phyloP scores from a whole-genome alignment of 805 yeast species.

The Torulaspora delbrueckii region DNA sequence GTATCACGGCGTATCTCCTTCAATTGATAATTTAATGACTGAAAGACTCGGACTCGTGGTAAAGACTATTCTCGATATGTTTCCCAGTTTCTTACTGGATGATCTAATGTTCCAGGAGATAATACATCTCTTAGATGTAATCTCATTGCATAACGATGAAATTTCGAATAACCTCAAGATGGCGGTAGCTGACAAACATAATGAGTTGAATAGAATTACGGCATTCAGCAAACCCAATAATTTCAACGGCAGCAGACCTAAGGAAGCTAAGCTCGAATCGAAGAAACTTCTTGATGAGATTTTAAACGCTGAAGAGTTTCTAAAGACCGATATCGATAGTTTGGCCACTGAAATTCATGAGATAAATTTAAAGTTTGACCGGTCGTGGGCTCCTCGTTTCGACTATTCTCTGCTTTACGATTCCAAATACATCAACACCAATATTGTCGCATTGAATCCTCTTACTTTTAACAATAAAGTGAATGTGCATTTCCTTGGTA shows the following conservation, averaged over 20 bases:
- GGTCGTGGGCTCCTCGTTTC: constrained; percentile 68
- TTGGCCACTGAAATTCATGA: constrained; percentile 61
- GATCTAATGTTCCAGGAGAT: constrained; percentile 55
- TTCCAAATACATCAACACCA: constrained; percentile 30
- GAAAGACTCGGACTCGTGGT: constrained; percentile 51
- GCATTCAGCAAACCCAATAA: constrained; percentile 17
- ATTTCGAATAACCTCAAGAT: constrained; percentile 50
- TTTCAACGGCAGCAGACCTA: constrained; percentile 7
- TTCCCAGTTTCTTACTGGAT: constrained; percentile 67
- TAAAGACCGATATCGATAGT: constrained; percentile 48
- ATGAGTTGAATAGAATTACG: constrained; percentile 38
- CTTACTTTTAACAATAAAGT: constrained; percentile 62
- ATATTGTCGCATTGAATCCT: constrained; percentile 54
- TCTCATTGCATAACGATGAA: constrained; percentile 46
- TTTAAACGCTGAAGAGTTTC: constrained; percentile 42
- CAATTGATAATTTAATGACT: constrained; percentile 40
- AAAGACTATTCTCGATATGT: constrained; percentile 51
- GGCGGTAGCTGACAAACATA: constrained; percentile 49
- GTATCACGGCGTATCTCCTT: constrained; percentile 28
- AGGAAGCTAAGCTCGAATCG: neutral
- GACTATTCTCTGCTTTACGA: constrained; percentile 74
- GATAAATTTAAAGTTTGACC: constrained; percentile 62
- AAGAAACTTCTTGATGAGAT: constrained; percentile 24
- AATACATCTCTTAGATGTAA: constrained; percentile 46
- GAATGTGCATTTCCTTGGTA: constrained; percentile 73